Percentiles rank a stretch among this genome's conserved stretches.
These are phyloP conservation scores for Paramecium bursaria DNA, from an alignment of 73 alveolate species.

Conservation along the genomic window DNA sequence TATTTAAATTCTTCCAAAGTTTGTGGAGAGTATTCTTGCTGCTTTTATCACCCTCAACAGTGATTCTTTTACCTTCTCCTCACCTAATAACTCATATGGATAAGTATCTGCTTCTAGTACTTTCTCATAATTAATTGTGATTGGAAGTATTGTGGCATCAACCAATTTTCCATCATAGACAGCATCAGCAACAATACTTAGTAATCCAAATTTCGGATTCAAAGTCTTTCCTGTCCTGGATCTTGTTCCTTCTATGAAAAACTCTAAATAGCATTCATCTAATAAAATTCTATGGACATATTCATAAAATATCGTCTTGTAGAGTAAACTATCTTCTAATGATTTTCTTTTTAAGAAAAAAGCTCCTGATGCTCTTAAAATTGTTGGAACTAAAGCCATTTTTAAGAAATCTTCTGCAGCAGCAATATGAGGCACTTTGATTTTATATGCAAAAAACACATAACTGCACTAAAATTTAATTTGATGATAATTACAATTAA, in stretches of 20 bases:
- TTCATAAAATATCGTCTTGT: slow-evolving; percentile 85
- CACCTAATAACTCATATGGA: slow-evolving; percentile 92
- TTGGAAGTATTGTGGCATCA: slow-evolving; percentile 87
- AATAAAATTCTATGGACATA: slow-evolving; percentile 77
- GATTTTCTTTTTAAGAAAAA: slow-evolving; percentile 86
- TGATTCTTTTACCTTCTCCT: slow-evolving; percentile 90
- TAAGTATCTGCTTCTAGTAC: slow-evolving; percentile 94
- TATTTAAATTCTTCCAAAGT: slow-evolving; percentile 86
- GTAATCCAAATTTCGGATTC: slow-evolving; percentile 83
- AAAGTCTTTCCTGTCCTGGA: slow-evolving; percentile 86
- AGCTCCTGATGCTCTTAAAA: slow-evolving; percentile 89
- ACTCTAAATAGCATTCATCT: slow-evolving; percentile 79
- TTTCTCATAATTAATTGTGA: slow-evolving; percentile 89
- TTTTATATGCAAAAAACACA: slow-evolving; percentile 82
- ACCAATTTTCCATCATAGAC: slow-evolving; percentile 75
- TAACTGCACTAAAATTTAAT: slow-evolving; percentile 62
- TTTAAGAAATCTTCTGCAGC: slow-evolving; percentile 92
- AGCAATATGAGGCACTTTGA: slow-evolving; percentile 90
- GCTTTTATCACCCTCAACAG: slow-evolving; percentile 82
- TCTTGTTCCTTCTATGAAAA: slow-evolving; percentile 92
- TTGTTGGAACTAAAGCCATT: slow-evolving; percentile 77
- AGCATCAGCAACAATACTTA: slow-evolving; percentile 77
- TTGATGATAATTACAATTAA: slow-evolving; percentile 57
- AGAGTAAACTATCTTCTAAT: slow-evolving; percentile 81
- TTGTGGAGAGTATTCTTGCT: slow-evolving; percentile 75